Percentiles rank a stretch among this genome's conserved stretches.
Evolutionary conservation across 805 yeast species (phyloP).

Genomic region (Osmozyma mogii): DNA sequence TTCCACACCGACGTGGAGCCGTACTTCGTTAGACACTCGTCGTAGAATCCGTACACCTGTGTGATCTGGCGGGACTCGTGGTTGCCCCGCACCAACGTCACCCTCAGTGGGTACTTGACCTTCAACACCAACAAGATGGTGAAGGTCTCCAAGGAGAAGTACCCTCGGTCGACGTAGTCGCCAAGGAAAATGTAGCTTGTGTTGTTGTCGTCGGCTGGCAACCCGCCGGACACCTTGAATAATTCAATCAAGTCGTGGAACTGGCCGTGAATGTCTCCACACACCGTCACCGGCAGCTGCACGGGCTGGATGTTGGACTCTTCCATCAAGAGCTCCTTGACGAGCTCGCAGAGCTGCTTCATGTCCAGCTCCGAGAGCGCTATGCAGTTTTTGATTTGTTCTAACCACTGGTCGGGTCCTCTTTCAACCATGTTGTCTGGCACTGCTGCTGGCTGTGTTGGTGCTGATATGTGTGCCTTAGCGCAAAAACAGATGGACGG

Average conservation of each 20-base stretch:
- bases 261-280: slow-evolving; percentile 98
- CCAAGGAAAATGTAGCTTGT: slow-evolving; percentile 75
- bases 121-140: slow-evolving; percentile 92
- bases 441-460: too few relatives aligned
- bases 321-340: slow-evolving; percentile 91
- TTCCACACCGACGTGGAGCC: slow-evolving; percentile 94
- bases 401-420: slow-evolving; percentile 96
- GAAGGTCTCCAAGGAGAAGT: slow-evolving; percentile 88
- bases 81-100: slow-evolving; percentile 88
- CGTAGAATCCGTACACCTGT: slow-evolving; percentile 93
- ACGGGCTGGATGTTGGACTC: slow-evolving; percentile 94
- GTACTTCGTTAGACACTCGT: slow-evolving; percentile 88
- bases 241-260: slow-evolving; percentile 90
- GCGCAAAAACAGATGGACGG: too few relatives aligned
- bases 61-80: slow-evolving; percentile 95
- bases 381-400: slow-evolving; percentile 83
- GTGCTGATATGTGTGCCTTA: too few relatives aligned
- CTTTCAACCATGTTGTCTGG: slow-evolving; percentile 49
- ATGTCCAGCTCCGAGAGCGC: slow-evolving; percentile 85
- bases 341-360: slow-evolving; percentile 94
- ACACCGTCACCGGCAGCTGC: slow-evolving; percentile 86
- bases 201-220: slow-evolving; percentile 79
- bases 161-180: slow-evolving; percentile 97
- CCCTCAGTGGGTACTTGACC: slow-evolving; percentile 84
- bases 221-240: slow-evolving; percentile 86